Conservation (phyloP, 495 filamentous ascomycete genomes). For the Xeromyces bisporus region DNA sequence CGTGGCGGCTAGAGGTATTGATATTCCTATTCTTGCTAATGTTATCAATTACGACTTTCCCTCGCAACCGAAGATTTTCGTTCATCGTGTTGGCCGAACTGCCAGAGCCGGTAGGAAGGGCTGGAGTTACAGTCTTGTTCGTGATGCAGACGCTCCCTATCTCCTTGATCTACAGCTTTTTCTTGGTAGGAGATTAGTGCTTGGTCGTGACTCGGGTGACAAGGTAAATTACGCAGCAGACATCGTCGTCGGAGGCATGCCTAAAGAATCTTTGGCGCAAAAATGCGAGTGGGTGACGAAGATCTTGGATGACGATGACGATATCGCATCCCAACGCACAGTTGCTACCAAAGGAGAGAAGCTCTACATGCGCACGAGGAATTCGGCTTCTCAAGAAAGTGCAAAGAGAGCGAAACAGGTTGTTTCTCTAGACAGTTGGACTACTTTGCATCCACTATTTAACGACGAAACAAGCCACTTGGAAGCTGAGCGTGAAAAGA, state of each 20-base stretch:
- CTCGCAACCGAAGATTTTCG: slow-evolving; percentile 87
- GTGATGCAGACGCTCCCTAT: slow-evolving; percentile 73
- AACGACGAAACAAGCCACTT: slow-evolving; percentile 41
- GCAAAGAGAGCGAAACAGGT: slow-evolving; percentile 70
- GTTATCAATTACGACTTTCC: slow-evolving; percentile 99
- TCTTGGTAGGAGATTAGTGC: slow-evolving; percentile 58
- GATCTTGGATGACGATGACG: slow-evolving; percentile 52
- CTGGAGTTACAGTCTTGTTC: slow-evolving; percentile 87
- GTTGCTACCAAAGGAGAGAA: slow-evolving; percentile 84
- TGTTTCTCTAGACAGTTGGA: slow-evolving; percentile 48
- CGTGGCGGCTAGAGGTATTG: slow-evolving; percentile 90
- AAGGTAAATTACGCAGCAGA: slow-evolving; percentile 57
- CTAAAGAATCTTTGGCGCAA: slow-evolving; percentile 51
- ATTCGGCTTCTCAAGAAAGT: slow-evolving; percentile 72
- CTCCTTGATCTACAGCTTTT: slow-evolving; percentile 92
- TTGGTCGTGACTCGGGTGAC: slow-evolving; percentile 39
- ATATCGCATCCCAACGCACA: slow-evolving; percentile 48
- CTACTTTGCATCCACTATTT: slow-evolving; percentile 59
- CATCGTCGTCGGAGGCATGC: slow-evolving; percentile 57
- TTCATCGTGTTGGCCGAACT: slow-evolving; percentile 90
- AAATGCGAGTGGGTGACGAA: slow-evolving; percentile 66
- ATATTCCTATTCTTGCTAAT: slow-evolving; percentile 90
- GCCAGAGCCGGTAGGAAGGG: slow-evolving; percentile 81
- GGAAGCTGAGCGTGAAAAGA: slow-evolving; percentile 58
- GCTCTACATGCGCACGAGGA: slow-evolving; percentile 75